Conservation (phyloP, 108 stramenopile species). For the Conticribra guillardii region DNA sequence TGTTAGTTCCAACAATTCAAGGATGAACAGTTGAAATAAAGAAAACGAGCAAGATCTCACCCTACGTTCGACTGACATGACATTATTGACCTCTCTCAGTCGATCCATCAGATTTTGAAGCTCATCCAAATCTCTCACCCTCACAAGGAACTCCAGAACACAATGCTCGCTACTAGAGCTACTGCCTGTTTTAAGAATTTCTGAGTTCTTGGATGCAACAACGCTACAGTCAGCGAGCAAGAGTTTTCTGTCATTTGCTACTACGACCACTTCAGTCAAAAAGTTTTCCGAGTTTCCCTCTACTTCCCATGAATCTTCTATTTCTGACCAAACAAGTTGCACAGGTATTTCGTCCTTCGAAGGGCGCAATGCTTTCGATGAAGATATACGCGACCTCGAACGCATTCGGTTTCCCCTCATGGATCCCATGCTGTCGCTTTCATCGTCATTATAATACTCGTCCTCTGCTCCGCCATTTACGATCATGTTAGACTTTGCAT, state of each 20-base stretch:
- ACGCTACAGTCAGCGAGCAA: constrained; percentile 86
- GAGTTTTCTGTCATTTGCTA: constrained; percentile 78
- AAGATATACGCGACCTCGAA: constrained; percentile 2
- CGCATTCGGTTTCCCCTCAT: neutral
- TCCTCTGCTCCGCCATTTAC: neutral
- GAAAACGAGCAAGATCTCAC: constrained; percentile 12
- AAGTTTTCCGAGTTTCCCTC: constrained; percentile 51
- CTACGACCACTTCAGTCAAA: constrained; percentile 70
- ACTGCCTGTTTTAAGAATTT: constrained; percentile 83
- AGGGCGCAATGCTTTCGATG: constrained; percentile 1
- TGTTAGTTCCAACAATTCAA: neutral
- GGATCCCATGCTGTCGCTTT: neutral
- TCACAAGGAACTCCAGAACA: constrained; percentile 74
- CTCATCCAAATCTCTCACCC: constrained; percentile 69
- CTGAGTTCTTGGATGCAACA: constrained; percentile 75
- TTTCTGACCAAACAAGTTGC: constrained; percentile 48
- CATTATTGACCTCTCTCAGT: constrained; percentile 65
- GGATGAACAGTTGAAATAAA: neutral
- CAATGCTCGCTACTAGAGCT: constrained; percentile 77
- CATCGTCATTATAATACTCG: constrained; percentile 29
- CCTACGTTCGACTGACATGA: constrained; percentile 83
- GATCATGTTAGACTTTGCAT: constrained; percentile 35
- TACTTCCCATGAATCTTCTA: constrained; percentile 49
- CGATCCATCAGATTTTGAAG: constrained; percentile 82
- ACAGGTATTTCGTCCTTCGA: constrained; percentile 23